Evolutionary conservation across 495 filamentous ascomycete genomes (phyloP).

Genomic region (Penicillium verhagenii): DNA sequence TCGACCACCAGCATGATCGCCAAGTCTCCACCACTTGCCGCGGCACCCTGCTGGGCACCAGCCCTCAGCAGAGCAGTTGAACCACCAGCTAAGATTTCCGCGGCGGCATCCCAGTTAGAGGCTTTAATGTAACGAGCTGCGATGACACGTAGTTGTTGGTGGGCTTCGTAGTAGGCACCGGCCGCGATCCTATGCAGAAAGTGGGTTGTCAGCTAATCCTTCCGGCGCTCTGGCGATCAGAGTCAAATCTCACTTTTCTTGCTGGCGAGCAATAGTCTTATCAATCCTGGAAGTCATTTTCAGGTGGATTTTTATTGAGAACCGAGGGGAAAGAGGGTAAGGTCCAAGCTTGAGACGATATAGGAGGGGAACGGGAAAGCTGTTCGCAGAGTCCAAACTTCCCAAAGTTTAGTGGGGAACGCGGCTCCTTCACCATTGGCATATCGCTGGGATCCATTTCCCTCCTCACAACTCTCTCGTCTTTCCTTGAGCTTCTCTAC

Average conservation of each 20-base stretch:
- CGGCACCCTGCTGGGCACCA: conserved; percentile 66
- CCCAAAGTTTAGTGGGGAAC: conserved; percentile 8
- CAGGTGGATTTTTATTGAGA: background rate
- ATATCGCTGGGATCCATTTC: background rate
- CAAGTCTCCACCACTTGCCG: conserved; percentile 86
- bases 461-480: background rate
- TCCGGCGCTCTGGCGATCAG: background rate
- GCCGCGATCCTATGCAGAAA: conserved; percentile 68
- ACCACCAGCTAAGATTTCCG: conserved; percentile 82
- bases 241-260: conserved; percentile 56
- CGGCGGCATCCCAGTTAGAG: conserved; percentile 75
- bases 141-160: conserved; percentile 94
- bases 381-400: conserved; percentile 2
- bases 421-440: background rate
- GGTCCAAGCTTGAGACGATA: conserved; percentile 11
- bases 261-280: conserved; percentile 69
- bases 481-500: too few relatives aligned
- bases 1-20: conserved; percentile 80
- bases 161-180: conserved; percentile 94
- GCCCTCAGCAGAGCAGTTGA: conserved; percentile 82
- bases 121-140: conserved; percentile 88
- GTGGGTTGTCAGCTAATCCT: conserved; percentile 10
- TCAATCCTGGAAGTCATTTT: conserved; percentile 65
- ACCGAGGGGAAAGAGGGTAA: background rate
- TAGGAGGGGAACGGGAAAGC: conserved; percentile 25